A percentile compares a stretch with the other conserved stretches of the same genome.
Evolutionary conservation across 768 basidiomycete species (phyloP).

Genomic region (Coprinellus micaceus): DNA sequence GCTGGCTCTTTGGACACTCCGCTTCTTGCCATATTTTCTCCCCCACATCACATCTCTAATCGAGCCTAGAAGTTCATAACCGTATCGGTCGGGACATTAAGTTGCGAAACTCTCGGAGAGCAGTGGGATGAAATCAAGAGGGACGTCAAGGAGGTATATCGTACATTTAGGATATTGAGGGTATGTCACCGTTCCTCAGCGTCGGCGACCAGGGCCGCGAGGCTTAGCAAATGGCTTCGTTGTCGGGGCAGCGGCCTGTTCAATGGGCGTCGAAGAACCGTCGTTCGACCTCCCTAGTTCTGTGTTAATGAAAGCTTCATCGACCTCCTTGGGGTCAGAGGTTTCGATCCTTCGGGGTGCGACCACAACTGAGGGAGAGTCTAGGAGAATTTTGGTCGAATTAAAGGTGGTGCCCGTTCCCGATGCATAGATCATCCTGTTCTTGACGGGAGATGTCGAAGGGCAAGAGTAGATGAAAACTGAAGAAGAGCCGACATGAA

Average conservation of each 20-base stretch:
- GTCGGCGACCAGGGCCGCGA: slow-evolving; percentile 61
- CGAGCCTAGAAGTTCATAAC: too few species aligned
- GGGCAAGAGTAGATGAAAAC: slow-evolving; percentile 95
- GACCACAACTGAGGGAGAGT: slow-evolving; percentile 36
- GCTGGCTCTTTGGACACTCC: too few species aligned
- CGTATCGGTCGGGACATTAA: too few species aligned
- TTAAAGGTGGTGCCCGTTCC: slow-evolving; percentile 55
- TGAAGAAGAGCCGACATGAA: slow-evolving; percentile 30
- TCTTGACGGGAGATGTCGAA: slow-evolving; percentile 70
- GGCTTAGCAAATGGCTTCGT: slow-evolving; percentile 64
- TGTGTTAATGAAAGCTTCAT: slow-evolving; percentile 55
- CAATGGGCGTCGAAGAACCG: slow-evolving; percentile 6
- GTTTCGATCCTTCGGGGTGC: slow-evolving; percentile 75
- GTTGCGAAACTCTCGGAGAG: too few species aligned
- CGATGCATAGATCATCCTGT: slow-evolving; percentile 87
- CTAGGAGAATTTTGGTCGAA: slow-evolving; percentile 50
- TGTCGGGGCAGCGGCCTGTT: slow-evolving; percentile 18
- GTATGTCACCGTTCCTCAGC: slow-evolving; percentile 4
- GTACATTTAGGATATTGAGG: neutral
- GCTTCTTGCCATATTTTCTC: too few species aligned
- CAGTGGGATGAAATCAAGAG: too few species aligned
- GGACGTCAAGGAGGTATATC: too few species aligned
- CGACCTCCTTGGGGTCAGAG: slow-evolving; percentile 71
- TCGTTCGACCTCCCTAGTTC: slow-evolving; percentile 46
- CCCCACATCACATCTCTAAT: too few species aligned